Percentiles rank a stretch among this genome's conserved stretches.
phyloP scores from a whole-genome alignment of 179 eudicot species.

The Gypsophila paniculata region DNA sequence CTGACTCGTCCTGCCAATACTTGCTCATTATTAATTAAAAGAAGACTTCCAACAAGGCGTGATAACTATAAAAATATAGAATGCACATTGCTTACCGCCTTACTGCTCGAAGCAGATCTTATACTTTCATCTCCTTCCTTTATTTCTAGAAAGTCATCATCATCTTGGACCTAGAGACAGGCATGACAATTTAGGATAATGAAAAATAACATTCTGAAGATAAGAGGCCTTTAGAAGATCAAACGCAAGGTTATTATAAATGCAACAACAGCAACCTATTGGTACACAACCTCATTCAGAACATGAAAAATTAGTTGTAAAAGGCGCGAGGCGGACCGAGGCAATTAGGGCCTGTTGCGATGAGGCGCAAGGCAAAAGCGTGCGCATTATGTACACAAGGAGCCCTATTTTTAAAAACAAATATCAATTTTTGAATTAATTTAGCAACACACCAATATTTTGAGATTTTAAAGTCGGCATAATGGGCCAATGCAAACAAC shows the following conservation, averaged over 20 bases:
- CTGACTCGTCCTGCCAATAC: constrained; percentile 48
- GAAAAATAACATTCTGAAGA: not conserved
- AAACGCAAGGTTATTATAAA: not conserved
- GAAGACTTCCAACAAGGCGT: constrained; percentile 8
- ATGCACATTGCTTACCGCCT: constrained; percentile 35
- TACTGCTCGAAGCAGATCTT: constrained; percentile 41
- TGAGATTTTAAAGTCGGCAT: too few species aligned
- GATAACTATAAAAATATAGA: constrained; percentile 3
- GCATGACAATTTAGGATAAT: not conserved
- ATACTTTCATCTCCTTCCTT: constrained; percentile 65
- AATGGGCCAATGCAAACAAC: too few species aligned
- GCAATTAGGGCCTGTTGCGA: too few species aligned
- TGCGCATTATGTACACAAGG: too few species aligned
- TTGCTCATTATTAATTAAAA: constrained; percentile 5
- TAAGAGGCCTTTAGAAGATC: constrained; percentile 15
- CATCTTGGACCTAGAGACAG: constrained; percentile 68
- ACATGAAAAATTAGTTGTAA: not conserved
- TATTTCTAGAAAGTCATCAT: constrained; percentile 62
- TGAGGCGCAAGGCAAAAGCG: too few species aligned
- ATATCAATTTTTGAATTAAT: too few species aligned
- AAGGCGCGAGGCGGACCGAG: too few species aligned
- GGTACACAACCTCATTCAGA: constrained; percentile 4
- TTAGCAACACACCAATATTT: too few species aligned
- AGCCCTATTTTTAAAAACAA: too few species aligned
- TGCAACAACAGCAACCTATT: constrained; percentile 4